A percentile compares a stretch with the other conserved stretches of the same genome.
Conservation (phyloP, 768 basidiomycete species). For the Galerina sulciceps region DNA sequence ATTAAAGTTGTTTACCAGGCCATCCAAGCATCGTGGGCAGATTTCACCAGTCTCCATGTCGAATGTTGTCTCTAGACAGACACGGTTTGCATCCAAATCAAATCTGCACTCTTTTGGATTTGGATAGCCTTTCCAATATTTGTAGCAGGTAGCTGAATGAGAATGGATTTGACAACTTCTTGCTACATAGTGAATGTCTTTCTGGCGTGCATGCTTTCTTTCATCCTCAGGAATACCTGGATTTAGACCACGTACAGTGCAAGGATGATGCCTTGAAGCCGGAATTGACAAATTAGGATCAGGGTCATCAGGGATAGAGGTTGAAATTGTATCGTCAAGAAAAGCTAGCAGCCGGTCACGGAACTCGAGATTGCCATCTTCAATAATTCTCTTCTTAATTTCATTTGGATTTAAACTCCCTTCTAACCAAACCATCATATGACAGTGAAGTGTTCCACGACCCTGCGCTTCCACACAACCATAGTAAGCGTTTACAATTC, state of each 20-base stretch:
- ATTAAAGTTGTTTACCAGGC: slow-evolving; percentile 49
- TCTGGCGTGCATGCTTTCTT: neutral
- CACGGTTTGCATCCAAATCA: slow-evolving; percentile 25
- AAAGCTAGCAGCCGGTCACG: slow-evolving; percentile 2
- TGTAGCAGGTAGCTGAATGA: slow-evolving; percentile 41
- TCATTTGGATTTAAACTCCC: slow-evolving; percentile 35
- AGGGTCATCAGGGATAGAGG: slow-evolving; percentile 4
- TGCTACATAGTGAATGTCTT: slow-evolving; percentile 20
- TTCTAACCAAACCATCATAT: slow-evolving; percentile 44
- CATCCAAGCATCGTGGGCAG: slow-evolving; percentile 35
- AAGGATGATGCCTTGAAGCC: slow-evolving; percentile 12
- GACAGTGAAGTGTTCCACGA: slow-evolving; percentile 41
- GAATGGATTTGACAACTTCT: slow-evolving; percentile 33
- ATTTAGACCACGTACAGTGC: slow-evolving; percentile 8
- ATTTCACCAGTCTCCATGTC: slow-evolving; percentile 36
- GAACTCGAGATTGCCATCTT: slow-evolving; percentile 11
- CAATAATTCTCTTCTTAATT: slow-evolving; percentile 14
- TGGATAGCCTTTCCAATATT: slow-evolving; percentile 33
- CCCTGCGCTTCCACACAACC: slow-evolving; percentile 46
- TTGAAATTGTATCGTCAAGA: slow-evolving; percentile 15
- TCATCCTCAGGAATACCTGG: neutral
- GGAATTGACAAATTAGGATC: neutral
- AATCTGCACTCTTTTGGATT: slow-evolving; percentile 33
- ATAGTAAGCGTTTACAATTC: slow-evolving; percentile 37
- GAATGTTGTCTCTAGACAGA: slow-evolving; percentile 15